A percentile compares a stretch with the other conserved stretches of the same genome.
Conservation (phyloP, 2,329 filamentous ascomycete genomes). For the Fusarium proliferatum region DNA sequence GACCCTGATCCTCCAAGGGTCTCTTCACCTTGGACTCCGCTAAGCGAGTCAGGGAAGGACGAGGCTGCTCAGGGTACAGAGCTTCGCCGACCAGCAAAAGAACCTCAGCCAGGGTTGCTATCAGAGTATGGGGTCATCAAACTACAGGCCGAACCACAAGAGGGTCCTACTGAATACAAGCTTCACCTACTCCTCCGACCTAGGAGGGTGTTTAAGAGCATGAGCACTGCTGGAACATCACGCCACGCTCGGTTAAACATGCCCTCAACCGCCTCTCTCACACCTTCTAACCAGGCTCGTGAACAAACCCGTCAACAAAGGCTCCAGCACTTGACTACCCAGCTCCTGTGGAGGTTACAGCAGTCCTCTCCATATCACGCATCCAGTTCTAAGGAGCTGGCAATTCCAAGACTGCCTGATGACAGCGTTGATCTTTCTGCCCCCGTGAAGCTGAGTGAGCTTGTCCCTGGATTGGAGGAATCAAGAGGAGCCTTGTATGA, state of each 20-base stretch:
- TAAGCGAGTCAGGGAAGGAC: slow-evolving; percentile 57
- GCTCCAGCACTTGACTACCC: slow-evolving; percentile 91
- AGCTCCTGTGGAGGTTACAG: slow-evolving; percentile 92
- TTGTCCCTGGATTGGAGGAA: slow-evolving; percentile 86
- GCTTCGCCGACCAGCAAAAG: slow-evolving; percentile 41
- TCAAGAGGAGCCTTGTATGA: slow-evolving; percentile 95
- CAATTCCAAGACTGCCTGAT: slow-evolving; percentile 80
- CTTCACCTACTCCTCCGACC: slow-evolving; percentile 87
- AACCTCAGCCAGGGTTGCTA: slow-evolving; percentile 54
- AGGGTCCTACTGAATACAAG: slow-evolving; percentile 97
- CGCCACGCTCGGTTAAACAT: slow-evolving; percentile 30
- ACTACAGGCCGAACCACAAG: slow-evolving; percentile 89
- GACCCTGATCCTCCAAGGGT: slow-evolving; percentile 89
- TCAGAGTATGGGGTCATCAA: slow-evolving; percentile 76
- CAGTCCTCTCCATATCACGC: slow-evolving; percentile 94
- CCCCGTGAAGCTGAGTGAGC: slow-evolving; percentile 63
- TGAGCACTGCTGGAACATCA: slow-evolving; percentile 66
- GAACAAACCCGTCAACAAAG: slow-evolving; percentile 86
- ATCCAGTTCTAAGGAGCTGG: slow-evolving; percentile 78
- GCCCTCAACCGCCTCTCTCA: slow-evolving; percentile 47
- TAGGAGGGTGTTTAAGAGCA: slow-evolving; percentile 76
- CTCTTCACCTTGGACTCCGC: slow-evolving; percentile 86
- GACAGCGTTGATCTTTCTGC: slow-evolving; percentile 60
- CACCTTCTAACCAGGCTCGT: slow-evolving; percentile 72
- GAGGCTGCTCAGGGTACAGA: slow-evolving; percentile 29